A percentile compares a stretch with the other conserved stretches of the same genome.
Conservation (phyloP, 129 eudicot genomes). For the Sambucus nigra region DNA sequence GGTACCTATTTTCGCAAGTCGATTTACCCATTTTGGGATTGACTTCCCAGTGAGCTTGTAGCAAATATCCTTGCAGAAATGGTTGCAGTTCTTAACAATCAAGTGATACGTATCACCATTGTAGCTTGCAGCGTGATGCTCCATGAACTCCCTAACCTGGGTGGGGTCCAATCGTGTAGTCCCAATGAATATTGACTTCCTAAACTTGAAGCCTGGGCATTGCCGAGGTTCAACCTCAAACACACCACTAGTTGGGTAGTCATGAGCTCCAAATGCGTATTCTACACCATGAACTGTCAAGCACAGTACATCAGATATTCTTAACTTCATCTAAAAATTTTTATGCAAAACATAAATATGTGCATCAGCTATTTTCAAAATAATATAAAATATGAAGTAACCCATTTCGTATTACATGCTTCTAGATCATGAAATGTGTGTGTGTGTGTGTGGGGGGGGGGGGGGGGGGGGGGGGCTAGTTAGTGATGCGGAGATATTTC, state of each 20-base stretch:
- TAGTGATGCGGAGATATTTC: too few relatives aligned
- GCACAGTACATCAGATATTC: slow-evolving; percentile 1
- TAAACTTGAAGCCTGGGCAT: slow-evolving; percentile 72
- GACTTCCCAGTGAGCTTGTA: slow-evolving; percentile 55
- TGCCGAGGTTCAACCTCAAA: slow-evolving; percentile 76
- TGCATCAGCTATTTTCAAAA: not conserved
- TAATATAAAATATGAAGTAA: too few relatives aligned
- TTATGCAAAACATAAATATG: not conserved
- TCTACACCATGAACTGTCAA: slow-evolving; percentile 68
- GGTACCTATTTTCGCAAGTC: slow-evolving; percentile 65
- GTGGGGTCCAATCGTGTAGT: slow-evolving; percentile 42
- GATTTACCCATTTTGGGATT: slow-evolving; percentile 71
- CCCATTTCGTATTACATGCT: too few relatives aligned
- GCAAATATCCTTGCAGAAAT: slow-evolving; percentile 63
- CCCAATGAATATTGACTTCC: slow-evolving; percentile 63
- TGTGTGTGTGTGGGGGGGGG: too few relatives aligned
- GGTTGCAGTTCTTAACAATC: slow-evolving; percentile 76
- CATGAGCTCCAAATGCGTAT: slow-evolving; percentile 82
- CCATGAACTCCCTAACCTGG: slow-evolving; percentile 53
- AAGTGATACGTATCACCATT: slow-evolving; percentile 61
- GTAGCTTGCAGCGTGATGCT: slow-evolving; percentile 48
- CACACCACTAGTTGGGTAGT: slow-evolving; percentile 56
- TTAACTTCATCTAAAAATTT: not conserved
- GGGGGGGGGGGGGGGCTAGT: too few relatives aligned
- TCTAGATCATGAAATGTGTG: too few relatives aligned